phyloP scores from a whole-genome alignment of 306 rosid genomes.

The Glycine tomentella region DNA sequence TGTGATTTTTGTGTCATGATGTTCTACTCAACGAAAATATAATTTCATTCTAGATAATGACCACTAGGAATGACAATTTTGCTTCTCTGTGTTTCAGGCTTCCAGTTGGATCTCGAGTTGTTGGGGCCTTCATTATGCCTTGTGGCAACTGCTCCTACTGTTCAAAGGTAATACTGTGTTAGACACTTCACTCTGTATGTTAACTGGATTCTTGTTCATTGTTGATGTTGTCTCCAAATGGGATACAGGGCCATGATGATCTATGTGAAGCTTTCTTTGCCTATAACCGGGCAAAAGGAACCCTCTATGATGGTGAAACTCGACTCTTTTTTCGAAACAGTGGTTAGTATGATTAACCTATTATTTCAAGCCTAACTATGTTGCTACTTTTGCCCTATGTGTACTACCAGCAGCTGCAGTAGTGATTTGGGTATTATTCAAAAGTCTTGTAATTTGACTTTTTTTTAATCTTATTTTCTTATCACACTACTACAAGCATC shows the following conservation, averaged over 20 bases:
- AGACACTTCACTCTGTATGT: slow-evolving; percentile 15
- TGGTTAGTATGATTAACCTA: slow-evolving; percentile 57
- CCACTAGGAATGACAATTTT: neutral
- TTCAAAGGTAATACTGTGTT: slow-evolving; percentile 68
- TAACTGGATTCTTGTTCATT: slow-evolving; percentile 36
- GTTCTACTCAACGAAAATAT: neutral
- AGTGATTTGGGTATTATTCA: neutral
- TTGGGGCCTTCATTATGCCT: slow-evolving; percentile 98
- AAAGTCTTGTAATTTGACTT: neutral
- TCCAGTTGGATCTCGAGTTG: slow-evolving; percentile 81
- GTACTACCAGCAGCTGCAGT: neutral
- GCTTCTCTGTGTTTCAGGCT: slow-evolving; percentile 58
- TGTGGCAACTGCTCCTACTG: slow-evolving; percentile 90
- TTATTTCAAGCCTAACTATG: slow-evolving; percentile 24
- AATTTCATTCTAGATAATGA: slow-evolving; percentile 22
- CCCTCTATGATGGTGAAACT: slow-evolving; percentile 97
- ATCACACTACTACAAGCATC: neutral
- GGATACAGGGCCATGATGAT: slow-evolving; percentile 89
- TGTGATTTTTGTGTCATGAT: neutral
- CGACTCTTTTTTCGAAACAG: slow-evolving; percentile 75
- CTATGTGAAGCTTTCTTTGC: slow-evolving; percentile 93
- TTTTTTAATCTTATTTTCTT: neutral
- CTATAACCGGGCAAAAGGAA: slow-evolving; percentile 90
- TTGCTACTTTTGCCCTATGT: slow-evolving; percentile 7
- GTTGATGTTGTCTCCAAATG: slow-evolving; percentile 40